Base-by-base conservation (phyloP, 371 early-diverging fungal genomes). In the Globomyces sp. region DNA sequence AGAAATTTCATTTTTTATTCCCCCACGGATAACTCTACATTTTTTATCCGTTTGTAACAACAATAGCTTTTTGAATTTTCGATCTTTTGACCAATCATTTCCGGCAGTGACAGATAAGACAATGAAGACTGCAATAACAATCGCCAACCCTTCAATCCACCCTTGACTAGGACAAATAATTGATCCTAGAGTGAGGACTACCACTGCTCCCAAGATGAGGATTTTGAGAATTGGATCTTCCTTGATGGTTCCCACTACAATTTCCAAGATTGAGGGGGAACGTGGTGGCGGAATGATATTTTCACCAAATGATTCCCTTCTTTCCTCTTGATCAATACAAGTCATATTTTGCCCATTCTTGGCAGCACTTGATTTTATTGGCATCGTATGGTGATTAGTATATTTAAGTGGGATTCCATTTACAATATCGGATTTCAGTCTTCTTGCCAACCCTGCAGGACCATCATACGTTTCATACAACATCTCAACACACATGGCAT, bases 21-120 rank as follows among this genome's bases (percentile, higher is more conserved):
- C 80, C 10, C 79, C 76, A 13, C 84, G 71, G 37, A 82, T 66
- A 39, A 75, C 86, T 81, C 63, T 94, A 88, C 74, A 66, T 42
- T 86, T 85, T 60, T 80, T 80, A 68, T 78, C 78, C 39, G 72
- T 67, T 57, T 80, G 81, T 58, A 80, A 58, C 58, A 80, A 62
- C 68, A 79, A 61, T 49, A 84, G 72, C 63, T 79, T 84, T 66
- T 92, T 90, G 82, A 98, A 97, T 79, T 96, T 94, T 58, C 79
- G 81, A 76, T 96, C 97, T 78, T 97, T 95, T 76, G 92, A 89
- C 79, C 91, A 97, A 77, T 99, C 96, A 71, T 96, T 99, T 72
- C 93, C 89, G 42, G 95, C 92, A 59, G 94, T 94, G 58, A 97
- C 93, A 10, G 91, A 79, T 49, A 96, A 86, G 6, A 98, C 96